Conservation (phyloP, 176 grass and related monocot species). For the Juncus effusus region DNA sequence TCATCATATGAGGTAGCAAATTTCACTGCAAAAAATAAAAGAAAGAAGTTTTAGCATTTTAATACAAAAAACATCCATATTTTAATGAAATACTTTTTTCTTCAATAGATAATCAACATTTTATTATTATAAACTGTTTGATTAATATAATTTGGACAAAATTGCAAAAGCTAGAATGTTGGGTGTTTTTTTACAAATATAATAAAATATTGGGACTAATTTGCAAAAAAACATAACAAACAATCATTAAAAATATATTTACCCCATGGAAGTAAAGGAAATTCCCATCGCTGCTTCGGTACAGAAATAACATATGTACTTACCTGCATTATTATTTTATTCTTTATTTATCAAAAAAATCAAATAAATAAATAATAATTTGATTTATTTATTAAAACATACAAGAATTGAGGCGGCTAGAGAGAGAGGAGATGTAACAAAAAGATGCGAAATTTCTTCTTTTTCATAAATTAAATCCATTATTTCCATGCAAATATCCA, state of each 20-base stretch:
- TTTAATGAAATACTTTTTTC: not conserved
- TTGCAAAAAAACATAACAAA: slow-evolving; percentile 2
- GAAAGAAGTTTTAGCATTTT: too few relatives aligned
- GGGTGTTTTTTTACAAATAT: too few relatives aligned
- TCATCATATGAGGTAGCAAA: slow-evolving; percentile 59
- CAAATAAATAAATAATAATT: too few relatives aligned
- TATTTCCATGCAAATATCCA: slow-evolving; percentile 83
- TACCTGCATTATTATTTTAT: slow-evolving; percentile 47
- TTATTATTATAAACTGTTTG: not conserved
- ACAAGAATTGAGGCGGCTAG: slow-evolving; percentile 90
- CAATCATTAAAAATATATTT: slow-evolving; percentile 10
- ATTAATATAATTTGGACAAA: not conserved
- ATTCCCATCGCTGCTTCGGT: slow-evolving; percentile 85
- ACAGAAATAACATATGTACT: slow-evolving; percentile 74
- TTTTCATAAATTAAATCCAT: slow-evolving; percentile 89
- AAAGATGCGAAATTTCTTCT: slow-evolving; percentile 61
- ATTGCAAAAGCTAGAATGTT: too few relatives aligned
- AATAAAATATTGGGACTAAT: too few relatives aligned
- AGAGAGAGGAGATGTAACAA: slow-evolving; percentile 37
- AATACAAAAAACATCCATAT: not conserved
- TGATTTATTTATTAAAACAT: slow-evolving; percentile 19
- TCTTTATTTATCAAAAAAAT: slow-evolving; percentile 3
- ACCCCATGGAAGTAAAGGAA: slow-evolving; percentile 93
- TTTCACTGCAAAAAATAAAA: slow-evolving; percentile 31
- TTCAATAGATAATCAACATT: not conserved